These are phyloP conservation scores for Ophiocordyceps australis DNA, from an alignment of 2,329 filamentous ascomycete species.

Conservation along the genomic window DNA sequence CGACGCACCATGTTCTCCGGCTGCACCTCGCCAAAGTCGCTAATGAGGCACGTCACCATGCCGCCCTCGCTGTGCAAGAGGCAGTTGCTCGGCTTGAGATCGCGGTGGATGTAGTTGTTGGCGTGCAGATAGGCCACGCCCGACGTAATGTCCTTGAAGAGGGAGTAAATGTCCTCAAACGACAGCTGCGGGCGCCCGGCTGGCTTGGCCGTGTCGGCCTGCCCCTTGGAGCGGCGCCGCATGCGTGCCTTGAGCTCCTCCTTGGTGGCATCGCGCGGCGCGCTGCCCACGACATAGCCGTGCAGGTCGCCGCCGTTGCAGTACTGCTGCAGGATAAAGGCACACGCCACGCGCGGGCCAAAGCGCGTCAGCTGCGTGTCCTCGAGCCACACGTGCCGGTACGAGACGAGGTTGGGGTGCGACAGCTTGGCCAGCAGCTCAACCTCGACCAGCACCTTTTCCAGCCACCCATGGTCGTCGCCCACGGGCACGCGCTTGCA, in stretches of 20 bases:
- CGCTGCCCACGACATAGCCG: slow-evolving; percentile 61
- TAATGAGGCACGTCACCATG: slow-evolving; percentile 68
- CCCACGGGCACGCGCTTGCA: slow-evolving; percentile 95
- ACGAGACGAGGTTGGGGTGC: slow-evolving; percentile 89
- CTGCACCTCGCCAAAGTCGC: slow-evolving; percentile 96
- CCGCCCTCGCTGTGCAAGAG: slow-evolving; percentile 62
- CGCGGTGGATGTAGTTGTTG: slow-evolving; percentile 88
- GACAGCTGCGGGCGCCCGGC: slow-evolving; percentile 28
- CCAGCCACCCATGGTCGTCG: slow-evolving; percentile 85
- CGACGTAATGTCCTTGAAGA: slow-evolving; percentile 89
- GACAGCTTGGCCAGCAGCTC: slow-evolving; percentile 81
- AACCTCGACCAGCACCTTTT: slow-evolving; percentile 86
- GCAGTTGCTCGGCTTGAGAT: slow-evolving; percentile 93
- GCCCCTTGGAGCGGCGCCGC: slow-evolving; percentile 63
- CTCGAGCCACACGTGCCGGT: slow-evolving; percentile 94
- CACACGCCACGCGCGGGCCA: slow-evolving; percentile 79
- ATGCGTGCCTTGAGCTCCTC: slow-evolving; percentile 81
- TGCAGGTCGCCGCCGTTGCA: slow-evolving; percentile 89
- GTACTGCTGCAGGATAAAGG: slow-evolving; percentile 94
- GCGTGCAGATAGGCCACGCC: slow-evolving; percentile 78
- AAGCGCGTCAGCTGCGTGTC: slow-evolving; percentile 72
- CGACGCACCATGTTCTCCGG: slow-evolving; percentile 63
- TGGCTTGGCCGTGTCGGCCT: slow-evolving; percentile 43
- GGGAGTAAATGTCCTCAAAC: slow-evolving; percentile 89
- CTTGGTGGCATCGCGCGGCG: slow-evolving; percentile 46